Percentiles rank a stretch among this genome's conserved stretches.
Conservation (phyloP, 306 rosid genomes). For the Cercis canadensis region DNA sequence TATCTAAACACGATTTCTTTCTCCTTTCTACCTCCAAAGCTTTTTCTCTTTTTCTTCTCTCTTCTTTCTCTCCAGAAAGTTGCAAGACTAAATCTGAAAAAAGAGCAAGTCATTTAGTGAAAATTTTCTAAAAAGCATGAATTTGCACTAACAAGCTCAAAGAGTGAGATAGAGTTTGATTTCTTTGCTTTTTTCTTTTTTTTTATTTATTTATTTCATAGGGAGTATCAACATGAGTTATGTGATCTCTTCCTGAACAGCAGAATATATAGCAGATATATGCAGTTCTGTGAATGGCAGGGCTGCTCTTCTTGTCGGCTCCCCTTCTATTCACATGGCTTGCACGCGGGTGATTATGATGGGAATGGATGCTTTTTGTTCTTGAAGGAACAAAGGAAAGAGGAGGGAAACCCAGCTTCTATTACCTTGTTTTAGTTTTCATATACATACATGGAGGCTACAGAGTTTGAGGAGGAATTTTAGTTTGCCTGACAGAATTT, state of each 20-base stretch:
- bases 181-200: conserved; percentile 3
- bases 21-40: conserved; percentile 31
- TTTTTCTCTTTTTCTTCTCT: conserved; percentile 37
- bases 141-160: conserved; percentile 34
- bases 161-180: too few relatives aligned
- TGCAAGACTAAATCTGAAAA: conserved; percentile 34
- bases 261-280: too few relatives aligned
- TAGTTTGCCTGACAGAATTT: conserved; percentile 15
- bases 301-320: conserved; percentile 1
- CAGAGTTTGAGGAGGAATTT: conserved; percentile 42
- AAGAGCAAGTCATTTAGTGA: conserved; percentile 25
- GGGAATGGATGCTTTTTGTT: conserved; percentile 31
- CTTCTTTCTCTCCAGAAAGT: conserved; percentile 43
- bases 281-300: conserved; percentile 23
- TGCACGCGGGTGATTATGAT: conserved; percentile 41
- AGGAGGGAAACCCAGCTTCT: background rate
- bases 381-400: conserved; percentile 16
- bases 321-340: conserved; percentile 39
- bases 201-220: conserved; percentile 24
- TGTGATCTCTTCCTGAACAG: conserved; percentile 30
- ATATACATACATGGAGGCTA: conserved; percentile 41
- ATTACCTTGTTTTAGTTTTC: background rate
- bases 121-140: conserved; percentile 12
- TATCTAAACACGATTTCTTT: conserved; percentile 18
- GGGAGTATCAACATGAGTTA: conserved; percentile 37